These are phyloP conservation scores for Fragaria iinumae DNA, from an alignment of 306 rosid genomes.

Conservation along the genomic window DNA sequence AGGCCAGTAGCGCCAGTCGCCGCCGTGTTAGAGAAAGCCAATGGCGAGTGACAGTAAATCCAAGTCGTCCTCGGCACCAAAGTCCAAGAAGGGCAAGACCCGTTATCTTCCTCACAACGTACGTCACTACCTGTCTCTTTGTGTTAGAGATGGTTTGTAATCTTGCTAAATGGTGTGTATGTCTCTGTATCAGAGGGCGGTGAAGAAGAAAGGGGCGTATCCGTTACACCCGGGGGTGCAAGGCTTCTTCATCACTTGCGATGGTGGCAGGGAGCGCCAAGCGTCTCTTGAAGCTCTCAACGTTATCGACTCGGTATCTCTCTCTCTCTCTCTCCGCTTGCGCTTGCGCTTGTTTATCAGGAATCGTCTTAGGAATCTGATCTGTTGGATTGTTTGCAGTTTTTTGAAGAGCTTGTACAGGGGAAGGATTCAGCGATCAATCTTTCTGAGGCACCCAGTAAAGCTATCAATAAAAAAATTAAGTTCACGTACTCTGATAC, in stretches of 20 bases:
- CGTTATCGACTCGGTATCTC: slow-evolving; percentile 72
- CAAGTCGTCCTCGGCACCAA: slow-evolving; percentile 19
- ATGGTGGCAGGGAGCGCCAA: slow-evolving; percentile 93
- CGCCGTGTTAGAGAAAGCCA: neutral
- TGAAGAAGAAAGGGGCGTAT: slow-evolving; percentile 80
- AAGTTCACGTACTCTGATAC: slow-evolving; percentile 70
- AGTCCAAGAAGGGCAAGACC: slow-evolving; percentile 59
- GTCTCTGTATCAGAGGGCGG: slow-evolving; percentile 52
- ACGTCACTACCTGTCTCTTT: slow-evolving; percentile 6
- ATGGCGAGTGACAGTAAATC: slow-evolving; percentile 57
- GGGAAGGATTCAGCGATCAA: slow-evolving; percentile 48
- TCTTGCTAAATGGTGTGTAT: neutral
- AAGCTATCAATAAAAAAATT: slow-evolving; percentile 70
- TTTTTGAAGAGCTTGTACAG: slow-evolving; percentile 63
- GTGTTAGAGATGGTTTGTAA: too few relatives aligned
- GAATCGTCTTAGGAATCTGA: too few relatives aligned
- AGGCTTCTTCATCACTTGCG: slow-evolving; percentile 95
- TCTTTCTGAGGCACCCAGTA: slow-evolving; percentile 36
- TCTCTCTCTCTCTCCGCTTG: neutral
- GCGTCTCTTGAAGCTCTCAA: slow-evolving; percentile 86
- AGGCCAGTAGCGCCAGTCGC: neutral
- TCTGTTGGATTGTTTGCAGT: too few relatives aligned
- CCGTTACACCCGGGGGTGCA: slow-evolving; percentile 88
- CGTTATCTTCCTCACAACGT: slow-evolving; percentile 90
- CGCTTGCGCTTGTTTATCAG: too few relatives aligned